Percentiles rank a stretch among this genome's conserved stretches.
Conservation (phyloP, 805 yeast species). For the Lachancea fermentati region DNA sequence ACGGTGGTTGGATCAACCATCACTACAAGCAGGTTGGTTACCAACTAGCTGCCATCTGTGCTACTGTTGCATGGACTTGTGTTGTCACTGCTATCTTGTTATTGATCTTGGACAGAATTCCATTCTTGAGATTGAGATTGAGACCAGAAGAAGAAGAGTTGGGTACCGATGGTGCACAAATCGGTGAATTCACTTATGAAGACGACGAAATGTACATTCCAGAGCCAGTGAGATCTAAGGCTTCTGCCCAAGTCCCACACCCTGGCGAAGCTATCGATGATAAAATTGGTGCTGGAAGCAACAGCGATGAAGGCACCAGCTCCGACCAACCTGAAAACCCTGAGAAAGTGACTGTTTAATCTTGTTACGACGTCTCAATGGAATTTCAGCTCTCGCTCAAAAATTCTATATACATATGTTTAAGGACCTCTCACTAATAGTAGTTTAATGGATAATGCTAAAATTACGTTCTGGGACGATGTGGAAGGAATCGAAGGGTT, state of each 20-base stretch:
- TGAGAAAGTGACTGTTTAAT: conserved; percentile 8
- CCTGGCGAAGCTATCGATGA: conserved; percentile 33
- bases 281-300: conserved; percentile 18
- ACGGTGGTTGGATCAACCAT: conserved; percentile 87
- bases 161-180: conserved; percentile 86
- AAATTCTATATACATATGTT: not conserved
- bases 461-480: too few relatives aligned
- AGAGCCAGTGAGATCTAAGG: conserved; percentile 68
- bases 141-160: conserved; percentile 79
- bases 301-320: conserved; percentile 1
- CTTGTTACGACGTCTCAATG: not conserved
- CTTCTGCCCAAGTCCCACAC: conserved; percentile 28
- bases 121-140: conserved; percentile 76
- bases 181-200: conserved; percentile 78
- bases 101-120: conserved; percentile 63
- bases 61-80: conserved; percentile 74
- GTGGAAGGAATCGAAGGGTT: too few relatives aligned
- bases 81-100: conserved; percentile 65
- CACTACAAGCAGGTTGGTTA: conserved; percentile 79
- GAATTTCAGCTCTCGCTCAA: not conserved
- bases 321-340: conserved; percentile 5
- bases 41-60: conserved; percentile 73
- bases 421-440: not conserved
- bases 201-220: conserved; percentile 65
- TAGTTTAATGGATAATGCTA: not conserved